These are phyloP conservation scores for Hymenoscyphus occultus DNA, from an alignment of 2,329 filamentous ascomycete species.

Conservation along the genomic window DNA sequence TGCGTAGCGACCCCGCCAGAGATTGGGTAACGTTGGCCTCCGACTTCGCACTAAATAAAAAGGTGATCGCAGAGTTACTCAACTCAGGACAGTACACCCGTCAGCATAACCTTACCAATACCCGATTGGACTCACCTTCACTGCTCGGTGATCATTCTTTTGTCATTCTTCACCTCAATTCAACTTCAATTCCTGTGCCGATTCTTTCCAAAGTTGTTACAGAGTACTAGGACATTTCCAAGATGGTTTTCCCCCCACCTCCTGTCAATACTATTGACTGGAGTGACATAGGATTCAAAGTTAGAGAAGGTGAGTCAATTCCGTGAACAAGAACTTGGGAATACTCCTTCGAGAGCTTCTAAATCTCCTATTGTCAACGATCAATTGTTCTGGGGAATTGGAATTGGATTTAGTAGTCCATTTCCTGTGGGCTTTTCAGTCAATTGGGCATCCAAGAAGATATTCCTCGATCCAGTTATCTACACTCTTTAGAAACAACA, in stretches of 20 bases:
- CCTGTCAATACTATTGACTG: conserved; percentile 83
- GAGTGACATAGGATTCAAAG: conserved; percentile 87
- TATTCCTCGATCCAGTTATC: too few relatives aligned
- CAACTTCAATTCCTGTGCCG: neutral
- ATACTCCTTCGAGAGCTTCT: conserved; percentile 15
- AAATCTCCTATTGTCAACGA: conserved; percentile 8
- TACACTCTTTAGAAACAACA: too few relatives aligned
- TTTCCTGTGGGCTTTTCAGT: neutral
- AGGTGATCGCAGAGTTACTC: neutral
- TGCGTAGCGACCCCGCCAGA: neutral
- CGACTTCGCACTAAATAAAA: conserved; percentile 14
- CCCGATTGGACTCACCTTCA: neutral
- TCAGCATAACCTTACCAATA: neutral
- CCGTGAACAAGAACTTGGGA: neutral
- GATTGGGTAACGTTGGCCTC: neutral
- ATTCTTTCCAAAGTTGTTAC: conserved; percentile 7
- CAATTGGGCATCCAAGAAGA: too few relatives aligned
- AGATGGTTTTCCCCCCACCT: conserved; percentile 66
- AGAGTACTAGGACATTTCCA: neutral
- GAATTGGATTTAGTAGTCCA: neutral
- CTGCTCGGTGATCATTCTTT: neutral
- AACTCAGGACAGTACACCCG: too few relatives aligned
- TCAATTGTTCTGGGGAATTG: neutral
- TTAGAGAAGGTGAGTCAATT: conserved; percentile 68
- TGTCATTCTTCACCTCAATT: neutral